Evolutionary conservation across 2,329 filamentous ascomycete genomes (phyloP), one percentile per base, ranked within the genome.

Genomic region (Dactylellina haptotyla): DNA sequence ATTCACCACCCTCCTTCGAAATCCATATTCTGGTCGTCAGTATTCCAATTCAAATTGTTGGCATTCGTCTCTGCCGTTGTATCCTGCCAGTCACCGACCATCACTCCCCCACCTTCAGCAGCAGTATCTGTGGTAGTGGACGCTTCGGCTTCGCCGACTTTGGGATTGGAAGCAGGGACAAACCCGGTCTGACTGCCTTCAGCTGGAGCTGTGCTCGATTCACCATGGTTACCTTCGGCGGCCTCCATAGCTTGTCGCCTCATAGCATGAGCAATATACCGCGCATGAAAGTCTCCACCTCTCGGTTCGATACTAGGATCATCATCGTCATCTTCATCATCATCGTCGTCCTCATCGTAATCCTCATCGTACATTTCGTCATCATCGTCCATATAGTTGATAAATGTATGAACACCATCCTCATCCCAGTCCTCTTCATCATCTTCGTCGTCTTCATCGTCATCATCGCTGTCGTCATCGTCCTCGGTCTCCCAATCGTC

Each of bases 381-480:
- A 4, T 73, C 70, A 2, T 45, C 23, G 8, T 58, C 63, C 6
- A 62, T 70, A 28, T 74, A 75, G 34, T 34, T 69, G 8, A 43
- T 46, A 25, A 43, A 48, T 3, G 34, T 50, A 1, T 16, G 57
- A 6, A 57, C 51, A 18, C 41, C 54, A 28, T 59, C 57, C 50
- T 30, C 43, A n/a, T 62, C 70, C 65, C 69, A 75, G 46, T 54
- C 43, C 62, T 53, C 58, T 4, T 18, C 23, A 14, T 34, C 28
- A 18, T 64, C 56, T 18, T 59, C 58, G n/a, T 43, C 71, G 1
- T 59, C 56, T 10, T 63, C 56, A n/a, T 67, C 65, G 39, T 75
- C 75, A 37, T 65, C 74, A 16, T 73, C 75, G 25, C 71, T 70
- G 32, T 51, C 58, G 18, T 53, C 64, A 32, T 75, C 63, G 41